phyloP scores from a whole-genome alignment of 805 yeast species.

The Kregervanrija pseudodelftensis region DNA sequence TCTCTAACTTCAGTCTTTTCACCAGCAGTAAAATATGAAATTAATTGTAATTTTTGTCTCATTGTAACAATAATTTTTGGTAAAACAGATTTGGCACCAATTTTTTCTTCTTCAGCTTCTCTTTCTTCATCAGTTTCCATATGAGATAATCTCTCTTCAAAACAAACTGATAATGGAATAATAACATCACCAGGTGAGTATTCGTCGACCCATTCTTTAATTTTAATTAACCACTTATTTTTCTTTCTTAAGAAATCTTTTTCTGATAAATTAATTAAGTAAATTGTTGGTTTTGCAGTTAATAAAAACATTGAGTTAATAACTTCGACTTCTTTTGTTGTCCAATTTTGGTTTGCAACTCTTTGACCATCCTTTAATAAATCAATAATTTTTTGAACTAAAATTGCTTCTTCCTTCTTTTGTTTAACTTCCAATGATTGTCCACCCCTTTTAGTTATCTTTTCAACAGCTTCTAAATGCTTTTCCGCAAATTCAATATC shows the following conservation, averaged over 20 bases:
- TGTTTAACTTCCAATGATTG: conserved; percentile 59
- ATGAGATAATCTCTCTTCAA: conserved; percentile 86
- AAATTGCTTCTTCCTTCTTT: conserved; percentile 52
- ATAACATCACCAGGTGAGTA: conserved; percentile 72
- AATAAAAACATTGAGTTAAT: conserved; percentile 66
- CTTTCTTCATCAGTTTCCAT: conserved; percentile 62
- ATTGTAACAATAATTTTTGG: conserved; percentile 58
- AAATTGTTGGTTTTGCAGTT: conserved; percentile 86
- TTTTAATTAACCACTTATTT: conserved; percentile 44
- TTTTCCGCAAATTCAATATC: conserved; percentile 84
- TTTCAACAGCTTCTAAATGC: conserved; percentile 49
- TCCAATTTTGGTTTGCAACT: conserved; percentile 55
- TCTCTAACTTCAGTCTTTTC: conserved; percentile 70
- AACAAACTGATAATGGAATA: conserved; percentile 86
- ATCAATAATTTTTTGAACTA: conserved; percentile 52
- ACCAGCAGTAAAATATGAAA: conserved; percentile 86
- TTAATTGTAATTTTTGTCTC: conserved; percentile 62
- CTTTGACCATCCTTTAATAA: conserved; percentile 60
- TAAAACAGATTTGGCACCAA: conserved; percentile 41
- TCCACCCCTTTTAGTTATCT: conserved; percentile 56
- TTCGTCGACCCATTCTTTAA: conserved; percentile 58
- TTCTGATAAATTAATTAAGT: conserved; percentile 65
- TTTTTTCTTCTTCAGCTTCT: conserved; percentile 28
- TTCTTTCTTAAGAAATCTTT: conserved; percentile 51
- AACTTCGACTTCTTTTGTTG: conserved; percentile 53